A percentile compares a stretch with the other conserved stretches of the same genome.
phyloP scores from a whole-genome alignment of 139 green algal genomes.

The Picochlorum sp. region DNA sequence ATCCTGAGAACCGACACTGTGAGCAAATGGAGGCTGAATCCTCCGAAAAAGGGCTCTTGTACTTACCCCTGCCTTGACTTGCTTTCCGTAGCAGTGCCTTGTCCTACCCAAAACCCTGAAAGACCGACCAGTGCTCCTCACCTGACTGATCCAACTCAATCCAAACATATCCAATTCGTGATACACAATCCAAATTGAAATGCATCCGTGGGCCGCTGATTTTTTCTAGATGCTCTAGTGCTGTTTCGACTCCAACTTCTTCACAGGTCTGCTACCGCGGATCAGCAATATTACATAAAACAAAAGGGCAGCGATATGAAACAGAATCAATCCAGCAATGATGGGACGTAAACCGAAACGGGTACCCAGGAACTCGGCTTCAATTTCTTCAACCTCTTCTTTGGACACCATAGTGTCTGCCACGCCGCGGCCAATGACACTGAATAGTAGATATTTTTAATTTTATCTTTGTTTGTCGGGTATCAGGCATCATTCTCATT shows the following conservation, averaged over 20 bases:
- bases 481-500: too few species aligned
- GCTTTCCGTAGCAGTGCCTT: not conserved
- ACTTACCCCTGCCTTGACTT: not conserved
- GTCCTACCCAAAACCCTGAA: not conserved
- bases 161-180: too few species aligned
- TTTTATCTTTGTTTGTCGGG: too few species aligned
- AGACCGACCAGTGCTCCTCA: not conserved
- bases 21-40: not conserved
- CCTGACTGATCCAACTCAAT: not conserved
- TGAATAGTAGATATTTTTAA: too few species aligned
- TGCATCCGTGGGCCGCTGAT: too few species aligned
- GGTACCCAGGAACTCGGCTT: not conserved
- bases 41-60: too few species aligned
- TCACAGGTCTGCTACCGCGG: conserved; percentile 1
- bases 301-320: conserved; percentile 25
- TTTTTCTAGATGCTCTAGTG: not conserved
- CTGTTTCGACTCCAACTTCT: conserved; percentile 11
- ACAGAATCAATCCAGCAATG: conserved; percentile 10
- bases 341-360: conserved; percentile 11
- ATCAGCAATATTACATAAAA: conserved; percentile 22
- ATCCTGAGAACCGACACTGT: not conserved
- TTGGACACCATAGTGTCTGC: too few species aligned
- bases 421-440: too few species aligned
- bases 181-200: too few species aligned
- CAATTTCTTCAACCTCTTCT: not conserved